These are phyloP conservation scores for Aspergillus nomiae DNA, from an alignment of 2,329 filamentous ascomycete genomes.

Conservation along the genomic window DNA sequence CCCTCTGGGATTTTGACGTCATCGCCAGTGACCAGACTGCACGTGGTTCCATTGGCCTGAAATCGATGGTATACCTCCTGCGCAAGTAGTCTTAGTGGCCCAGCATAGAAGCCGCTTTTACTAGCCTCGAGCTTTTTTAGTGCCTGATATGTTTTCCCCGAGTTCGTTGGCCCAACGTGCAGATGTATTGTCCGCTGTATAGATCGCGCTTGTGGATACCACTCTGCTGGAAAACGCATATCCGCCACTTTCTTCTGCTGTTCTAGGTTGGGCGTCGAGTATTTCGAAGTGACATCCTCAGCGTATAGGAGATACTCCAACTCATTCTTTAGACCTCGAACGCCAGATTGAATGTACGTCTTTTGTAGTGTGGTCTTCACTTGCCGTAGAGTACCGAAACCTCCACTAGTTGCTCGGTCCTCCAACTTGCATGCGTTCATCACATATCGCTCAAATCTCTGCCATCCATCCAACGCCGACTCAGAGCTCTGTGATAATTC, in stretches of 20 bases:
- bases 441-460: conserved; percentile 33
- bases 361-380: conserved; percentile 52
- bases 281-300: conserved; percentile 60
- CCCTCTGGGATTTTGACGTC: conserved; percentile 72
- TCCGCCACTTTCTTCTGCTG: conserved; percentile 72
- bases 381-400: conserved; percentile 24
- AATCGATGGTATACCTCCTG: conserved; percentile 95
- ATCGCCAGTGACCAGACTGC: conserved; percentile 86
- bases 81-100: conserved; percentile 82
- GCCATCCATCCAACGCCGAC: conserved; percentile 27
- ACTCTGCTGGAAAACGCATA: conserved; percentile 84
- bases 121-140: conserved; percentile 79
- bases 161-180: conserved; percentile 96
- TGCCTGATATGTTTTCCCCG: conserved; percentile 95
- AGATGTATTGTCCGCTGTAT: conserved; percentile 83
- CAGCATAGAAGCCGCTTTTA: conserved; percentile 81
- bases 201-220: conserved; percentile 82
- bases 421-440: conserved; percentile 33
- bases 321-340: conserved; percentile 56
- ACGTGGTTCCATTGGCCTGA: conserved; percentile 72
- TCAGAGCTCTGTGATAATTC: conserved; percentile 16
- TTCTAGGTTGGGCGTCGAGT: conserved; percentile 58
- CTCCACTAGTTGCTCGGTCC: conserved; percentile 15
- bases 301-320: conserved; percentile 70
- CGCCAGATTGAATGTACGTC: conserved; percentile 59